These are phyloP conservation scores for Xerocomellus intermedius DNA, from an alignment of 768 basidiomycete species.

Conservation along the genomic window DNA sequence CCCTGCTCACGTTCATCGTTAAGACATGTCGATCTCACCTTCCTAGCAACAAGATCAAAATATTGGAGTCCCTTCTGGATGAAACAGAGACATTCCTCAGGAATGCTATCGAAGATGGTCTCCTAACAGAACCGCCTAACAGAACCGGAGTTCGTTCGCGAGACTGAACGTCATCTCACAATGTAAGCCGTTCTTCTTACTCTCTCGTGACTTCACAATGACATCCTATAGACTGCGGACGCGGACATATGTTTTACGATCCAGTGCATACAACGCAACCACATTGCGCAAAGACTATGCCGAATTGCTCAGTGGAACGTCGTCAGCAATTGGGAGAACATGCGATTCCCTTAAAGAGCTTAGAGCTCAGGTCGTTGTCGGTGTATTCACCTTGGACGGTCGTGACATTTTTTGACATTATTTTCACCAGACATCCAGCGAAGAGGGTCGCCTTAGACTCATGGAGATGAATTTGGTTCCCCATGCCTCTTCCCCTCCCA, in stretches of 20 bases:
- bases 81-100: conserved; percentile 1
- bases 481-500: not conserved
- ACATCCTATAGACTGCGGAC: not conserved
- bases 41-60: conserved; percentile 7
- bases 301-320: not conserved
- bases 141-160: not conserved
- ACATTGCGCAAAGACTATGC: not conserved
- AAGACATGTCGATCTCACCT: conserved; percentile 2
- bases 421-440: not conserved
- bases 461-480: not conserved
- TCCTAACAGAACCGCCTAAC: too few relatives aligned
- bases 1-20: not conserved
- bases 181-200: not conserved
- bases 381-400: not conserved
- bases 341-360: not conserved
- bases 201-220: not conserved
- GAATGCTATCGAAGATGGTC: conserved; percentile 5
- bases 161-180: not conserved
- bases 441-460: not conserved
- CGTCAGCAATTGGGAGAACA: not conserved
- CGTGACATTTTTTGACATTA: not conserved
- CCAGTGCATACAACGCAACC: not conserved
- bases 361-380: not conserved
- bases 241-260: not conserved
- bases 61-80: not conserved